Conservation (phyloP, 1,139 yeast genomes). For the Blastobotrys ciferrii region DNA sequence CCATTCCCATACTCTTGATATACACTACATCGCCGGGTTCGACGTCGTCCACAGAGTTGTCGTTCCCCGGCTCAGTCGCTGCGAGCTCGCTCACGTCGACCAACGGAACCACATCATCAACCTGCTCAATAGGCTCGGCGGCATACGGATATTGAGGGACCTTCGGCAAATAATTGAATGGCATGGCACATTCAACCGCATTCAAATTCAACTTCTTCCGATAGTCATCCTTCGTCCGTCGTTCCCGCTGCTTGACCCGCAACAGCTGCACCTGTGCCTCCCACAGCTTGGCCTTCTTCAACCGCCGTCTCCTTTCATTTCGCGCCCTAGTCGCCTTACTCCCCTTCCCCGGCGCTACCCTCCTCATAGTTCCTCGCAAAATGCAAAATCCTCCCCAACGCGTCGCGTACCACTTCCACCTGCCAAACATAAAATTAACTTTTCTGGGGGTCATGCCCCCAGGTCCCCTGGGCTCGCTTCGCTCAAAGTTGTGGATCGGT, state of each 20-base stretch:
- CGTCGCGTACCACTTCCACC: neutral
- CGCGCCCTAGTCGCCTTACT: constrained; percentile 19
- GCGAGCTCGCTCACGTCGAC: constrained; percentile 8
- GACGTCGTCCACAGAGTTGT: constrained; percentile 6
- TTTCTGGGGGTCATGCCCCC: too few relatives aligned
- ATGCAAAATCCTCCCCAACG: neutral
- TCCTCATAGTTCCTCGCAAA: neutral
- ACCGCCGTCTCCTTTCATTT: constrained; percentile 18
- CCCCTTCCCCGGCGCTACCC: constrained; percentile 20
- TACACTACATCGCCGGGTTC: constrained; percentile 8
- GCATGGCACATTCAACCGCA: constrained; percentile 17
- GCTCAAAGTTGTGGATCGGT: too few relatives aligned
- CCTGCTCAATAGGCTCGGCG: neutral
- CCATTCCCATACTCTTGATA: constrained; percentile 8
- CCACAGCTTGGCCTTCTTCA: constrained; percentile 9
- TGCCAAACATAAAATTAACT: neutral
- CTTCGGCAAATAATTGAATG: constrained; percentile 13
- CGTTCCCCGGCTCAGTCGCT: neutral
- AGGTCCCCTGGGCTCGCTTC: too few relatives aligned
- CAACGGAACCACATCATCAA: constrained; percentile 11
- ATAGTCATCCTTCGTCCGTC: neutral
- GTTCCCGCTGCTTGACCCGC: neutral
- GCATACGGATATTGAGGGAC: constrained; percentile 17
- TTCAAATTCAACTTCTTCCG: constrained; percentile 15
- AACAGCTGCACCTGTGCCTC: constrained; percentile 4